A percentile compares a stretch with the other conserved stretches of the same genome.
Evolutionary conservation across 306 rosid species (phyloP).

Genomic region (Quercus ilex): DNA sequence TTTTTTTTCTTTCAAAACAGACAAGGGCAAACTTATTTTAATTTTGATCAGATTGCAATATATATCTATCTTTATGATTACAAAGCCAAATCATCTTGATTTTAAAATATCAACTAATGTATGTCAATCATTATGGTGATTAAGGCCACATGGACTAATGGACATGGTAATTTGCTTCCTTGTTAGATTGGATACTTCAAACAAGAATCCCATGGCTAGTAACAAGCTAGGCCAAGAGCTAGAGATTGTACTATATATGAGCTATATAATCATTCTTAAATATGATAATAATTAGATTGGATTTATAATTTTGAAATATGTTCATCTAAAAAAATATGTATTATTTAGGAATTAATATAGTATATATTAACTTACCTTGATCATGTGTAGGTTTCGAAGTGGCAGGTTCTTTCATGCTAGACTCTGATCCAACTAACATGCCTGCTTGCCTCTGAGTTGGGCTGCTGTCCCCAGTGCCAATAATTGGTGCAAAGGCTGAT

Average conservation of each 20-base stretch:
- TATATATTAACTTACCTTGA: background rate
- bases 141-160: background rate
- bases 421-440: background rate
- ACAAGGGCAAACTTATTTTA: background rate
- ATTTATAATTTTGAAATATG: background rate
- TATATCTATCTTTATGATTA: too few species aligned
- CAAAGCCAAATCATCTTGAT: too few species aligned
- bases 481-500: slow-evolving; percentile 6
- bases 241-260: background rate
- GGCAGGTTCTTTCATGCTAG: background rate
- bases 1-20: background rate
- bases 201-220: background rate
- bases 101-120: too few species aligned
- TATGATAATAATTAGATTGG: background rate
- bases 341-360: background rate
- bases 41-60: background rate
- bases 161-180: background rate
- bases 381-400: background rate
- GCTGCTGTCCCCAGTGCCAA: background rate
- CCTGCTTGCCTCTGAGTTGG: background rate
- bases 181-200: background rate
- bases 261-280: background rate
- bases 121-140: background rate
- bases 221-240: background rate
- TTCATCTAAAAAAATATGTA: too few species aligned